phyloP scores from a whole-genome alignment of 345 rosid species.

The Clausena lansium region DNA sequence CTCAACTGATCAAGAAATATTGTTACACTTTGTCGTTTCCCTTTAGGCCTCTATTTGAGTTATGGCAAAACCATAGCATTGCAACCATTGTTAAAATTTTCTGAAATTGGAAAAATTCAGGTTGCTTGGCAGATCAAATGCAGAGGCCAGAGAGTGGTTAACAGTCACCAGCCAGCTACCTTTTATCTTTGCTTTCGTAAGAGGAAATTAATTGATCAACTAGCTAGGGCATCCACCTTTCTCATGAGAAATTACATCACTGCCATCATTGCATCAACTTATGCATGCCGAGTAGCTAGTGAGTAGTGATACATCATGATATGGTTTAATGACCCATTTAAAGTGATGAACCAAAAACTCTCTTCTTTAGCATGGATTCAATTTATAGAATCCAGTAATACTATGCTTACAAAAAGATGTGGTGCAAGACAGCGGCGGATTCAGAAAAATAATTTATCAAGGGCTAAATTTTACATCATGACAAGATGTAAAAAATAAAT shows the following conservation, averaged over 20 bases:
- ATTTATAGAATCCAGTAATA: too few relatives aligned
- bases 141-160: conserved; percentile 15
- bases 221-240: not conserved
- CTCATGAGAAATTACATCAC: not conserved
- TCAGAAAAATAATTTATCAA: too few relatives aligned
- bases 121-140: conserved; percentile 7
- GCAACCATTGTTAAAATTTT: conserved; percentile 16
- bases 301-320: too few relatives aligned
- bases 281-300: not conserved
- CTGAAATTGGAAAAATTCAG: conserved; percentile 12
- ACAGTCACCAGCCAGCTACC: not conserved
- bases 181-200: not conserved
- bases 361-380: too few relatives aligned
- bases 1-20: not conserved
- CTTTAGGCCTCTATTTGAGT: conserved; percentile 10
- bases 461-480: too few relatives aligned
- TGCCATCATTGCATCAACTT: not conserved
- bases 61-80: conserved; percentile 5
- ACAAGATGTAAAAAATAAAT: too few relatives aligned
- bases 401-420: too few relatives aligned
- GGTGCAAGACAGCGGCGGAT: too few relatives aligned
- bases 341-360: too few relatives aligned
- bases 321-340: too few relatives aligned
- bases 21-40: conserved; percentile 42
- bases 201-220: not conserved